Conservation (phyloP, 345 rosid species). For the Xanthoceras sorbifolium region DNA sequence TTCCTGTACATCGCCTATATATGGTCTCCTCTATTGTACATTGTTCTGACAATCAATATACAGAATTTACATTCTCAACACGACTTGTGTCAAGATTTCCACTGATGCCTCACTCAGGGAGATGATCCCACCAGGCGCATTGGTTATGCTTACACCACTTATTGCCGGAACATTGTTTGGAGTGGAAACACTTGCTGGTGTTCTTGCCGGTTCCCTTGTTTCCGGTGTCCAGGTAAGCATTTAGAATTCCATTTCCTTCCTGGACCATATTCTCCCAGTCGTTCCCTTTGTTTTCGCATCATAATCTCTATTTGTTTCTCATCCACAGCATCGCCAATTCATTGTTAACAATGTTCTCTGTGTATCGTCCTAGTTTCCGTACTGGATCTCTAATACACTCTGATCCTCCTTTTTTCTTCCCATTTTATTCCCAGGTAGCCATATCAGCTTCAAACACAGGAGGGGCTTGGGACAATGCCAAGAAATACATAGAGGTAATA, state of each 20-base stretch:
- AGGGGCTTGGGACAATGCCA: constrained; percentile 77
- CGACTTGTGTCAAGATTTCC: constrained; percentile 74
- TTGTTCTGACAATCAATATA: no score
- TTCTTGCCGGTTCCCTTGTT: constrained; percentile 72
- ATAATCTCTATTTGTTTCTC: not conserved
- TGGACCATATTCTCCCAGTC: not conserved
- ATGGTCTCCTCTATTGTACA: no score
- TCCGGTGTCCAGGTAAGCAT: constrained; percentile 61
- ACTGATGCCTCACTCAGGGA: constrained; percentile 65
- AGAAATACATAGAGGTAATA: constrained; percentile 72
- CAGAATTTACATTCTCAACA: no score
- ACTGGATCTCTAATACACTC: not conserved
- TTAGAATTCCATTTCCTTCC: not conserved
- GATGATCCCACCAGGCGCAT: constrained; percentile 78
- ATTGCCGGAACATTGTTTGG: constrained; percentile 63
- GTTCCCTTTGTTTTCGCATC: not conserved
- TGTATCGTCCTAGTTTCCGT: not conserved
- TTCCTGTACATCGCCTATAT: no score
- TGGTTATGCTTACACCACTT: constrained; percentile 70
- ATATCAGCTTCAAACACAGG: constrained; percentile 79
- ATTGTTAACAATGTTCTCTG: not conserved
- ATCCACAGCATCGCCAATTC: no score
- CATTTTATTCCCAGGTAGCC: constrained; percentile 45
- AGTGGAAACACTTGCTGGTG: constrained; percentile 68
- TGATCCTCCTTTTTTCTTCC: not conserved